Conservation (phyloP, 2,329 filamentous ascomycete genomes). For the Fusarium brachygibbosum region DNA sequence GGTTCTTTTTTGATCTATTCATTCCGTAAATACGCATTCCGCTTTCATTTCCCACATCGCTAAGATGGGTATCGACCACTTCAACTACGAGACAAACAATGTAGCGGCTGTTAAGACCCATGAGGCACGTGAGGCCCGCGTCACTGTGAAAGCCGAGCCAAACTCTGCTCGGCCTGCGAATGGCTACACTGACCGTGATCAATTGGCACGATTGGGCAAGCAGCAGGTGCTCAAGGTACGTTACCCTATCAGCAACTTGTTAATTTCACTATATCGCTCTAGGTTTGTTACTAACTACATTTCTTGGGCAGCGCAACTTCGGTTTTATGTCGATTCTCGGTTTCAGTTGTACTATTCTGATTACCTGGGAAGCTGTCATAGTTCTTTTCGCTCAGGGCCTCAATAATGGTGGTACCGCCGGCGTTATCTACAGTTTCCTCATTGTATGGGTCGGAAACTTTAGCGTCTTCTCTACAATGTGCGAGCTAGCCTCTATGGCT, state of each 20-base stretch:
- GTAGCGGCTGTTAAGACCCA: neutral
- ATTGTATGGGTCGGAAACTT: slow-evolving; percentile 63
- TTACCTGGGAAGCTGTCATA: slow-evolving; percentile 46
- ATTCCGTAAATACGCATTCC: neutral
- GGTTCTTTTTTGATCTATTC: neutral
- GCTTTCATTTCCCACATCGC: neutral
- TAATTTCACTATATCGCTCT: neutral
- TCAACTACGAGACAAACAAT: neutral
- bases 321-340: slow-evolving; percentile 42
- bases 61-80: neutral
- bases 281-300: neutral
- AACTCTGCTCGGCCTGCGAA: neutral
- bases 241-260: neutral
- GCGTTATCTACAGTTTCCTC: slow-evolving; percentile 65
- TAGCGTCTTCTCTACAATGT: slow-evolving; percentile 39
- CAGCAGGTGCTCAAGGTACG: slow-evolving; percentile 43
- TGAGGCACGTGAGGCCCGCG: neutral
- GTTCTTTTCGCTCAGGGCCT: slow-evolving; percentile 42
- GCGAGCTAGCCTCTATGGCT: slow-evolving; percentile 41
- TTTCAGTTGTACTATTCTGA: slow-evolving; percentile 44
- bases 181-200: neutral
- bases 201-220: slow-evolving; percentile 37
- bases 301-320: slow-evolving; percentile 40
- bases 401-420: slow-evolving; percentile 46
- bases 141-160: neutral